Evolutionary conservation across 345 rosid species (phyloP).

Genomic region (Tarenaya hassleriana): DNA sequence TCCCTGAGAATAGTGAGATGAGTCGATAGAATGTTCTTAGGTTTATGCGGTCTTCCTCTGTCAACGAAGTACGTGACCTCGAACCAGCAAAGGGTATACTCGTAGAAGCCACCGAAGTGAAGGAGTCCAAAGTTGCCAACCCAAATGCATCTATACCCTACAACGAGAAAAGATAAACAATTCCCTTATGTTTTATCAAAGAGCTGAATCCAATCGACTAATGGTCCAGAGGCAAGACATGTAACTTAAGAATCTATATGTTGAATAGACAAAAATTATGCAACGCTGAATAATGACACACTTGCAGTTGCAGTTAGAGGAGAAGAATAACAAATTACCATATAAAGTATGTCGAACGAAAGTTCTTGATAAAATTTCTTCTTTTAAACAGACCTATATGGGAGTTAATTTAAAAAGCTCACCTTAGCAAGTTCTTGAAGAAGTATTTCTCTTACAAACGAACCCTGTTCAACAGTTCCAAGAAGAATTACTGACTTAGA

Average conservation of each 20-base stretch:
- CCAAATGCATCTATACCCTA: slow-evolving; percentile 96
- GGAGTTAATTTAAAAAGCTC: slow-evolving; percentile 12
- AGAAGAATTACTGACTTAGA: background rate
- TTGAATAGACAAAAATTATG: no score
- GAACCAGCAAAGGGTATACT: slow-evolving; percentile 43
- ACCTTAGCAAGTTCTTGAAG: slow-evolving; percentile 88
- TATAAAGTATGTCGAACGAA: no score
- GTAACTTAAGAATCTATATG: no score
- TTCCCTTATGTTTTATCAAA: no score
- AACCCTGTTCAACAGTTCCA: slow-evolving; percentile 49
- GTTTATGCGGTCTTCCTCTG: slow-evolving; percentile 69
- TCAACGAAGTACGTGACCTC: slow-evolving; percentile 40
- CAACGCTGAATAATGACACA: no score
- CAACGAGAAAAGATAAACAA: slow-evolving; percentile 1
- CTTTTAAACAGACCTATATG: background rate
- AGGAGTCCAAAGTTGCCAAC: slow-evolving; percentile 61
- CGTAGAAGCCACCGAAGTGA: slow-evolving; percentile 43
- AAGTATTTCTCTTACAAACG: slow-evolving; percentile 77
- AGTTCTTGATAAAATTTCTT: background rate
- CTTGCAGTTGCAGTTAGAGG: no score
- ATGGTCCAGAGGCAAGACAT: no score
- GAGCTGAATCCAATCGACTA: no score
- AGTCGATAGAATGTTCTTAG: slow-evolving; percentile 68
- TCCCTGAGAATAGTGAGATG: slow-evolving; percentile 52
- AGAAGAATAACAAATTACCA: no score